Base-by-base conservation (phyloP, 148 eudicot species). In the Nepenthes mirabilis region DNA sequence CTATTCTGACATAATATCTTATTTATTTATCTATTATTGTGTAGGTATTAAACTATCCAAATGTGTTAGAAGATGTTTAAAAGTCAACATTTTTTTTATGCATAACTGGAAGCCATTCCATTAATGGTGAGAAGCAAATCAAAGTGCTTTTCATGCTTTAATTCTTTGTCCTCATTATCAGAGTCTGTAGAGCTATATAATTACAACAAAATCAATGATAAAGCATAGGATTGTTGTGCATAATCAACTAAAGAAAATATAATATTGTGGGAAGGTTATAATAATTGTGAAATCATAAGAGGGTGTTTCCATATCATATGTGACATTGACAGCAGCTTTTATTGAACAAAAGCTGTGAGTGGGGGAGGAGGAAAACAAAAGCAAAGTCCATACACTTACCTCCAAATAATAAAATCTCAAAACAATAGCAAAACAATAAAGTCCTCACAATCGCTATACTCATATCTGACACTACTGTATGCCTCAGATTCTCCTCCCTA, bases 251-350 rank as follows among this genome's bases (percentile, higher is more conserved):
- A 59, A 37, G 47, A 58, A 58, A 32, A 23, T 23, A 14, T 36
- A 1, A 58, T n/a, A 43, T 58, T 45, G 12, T 43, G 9, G 62
- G 43, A 11, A 50, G 47, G 62, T 33, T 59, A 14, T 50, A 45
- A 59, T 59, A 32, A 59, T 59, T 59, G 62, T 47, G 62, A 59
- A 59, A 59, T 59, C 50, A 59, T 58, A 47, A 32, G 47, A 23
- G n/a, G 13, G 33, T 40, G 45, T 23, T 23, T 23, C 23, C 23
- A 23, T 23, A 23, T 23, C 23, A 23, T 23, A 23, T 23, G 8
- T 40, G 45, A 40, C 45, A 40, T 4, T 40, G 45, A 40, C 8
- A 40, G 45, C 8, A 40, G 45, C 45, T 40, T 40, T 40, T 0
- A 40, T 40, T 40, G 45, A 40, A 57, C 14, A 12, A 43, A 51